Conservation (phyloP, 495 filamentous ascomycete genomes). For the Penicillium canescens region DNA sequence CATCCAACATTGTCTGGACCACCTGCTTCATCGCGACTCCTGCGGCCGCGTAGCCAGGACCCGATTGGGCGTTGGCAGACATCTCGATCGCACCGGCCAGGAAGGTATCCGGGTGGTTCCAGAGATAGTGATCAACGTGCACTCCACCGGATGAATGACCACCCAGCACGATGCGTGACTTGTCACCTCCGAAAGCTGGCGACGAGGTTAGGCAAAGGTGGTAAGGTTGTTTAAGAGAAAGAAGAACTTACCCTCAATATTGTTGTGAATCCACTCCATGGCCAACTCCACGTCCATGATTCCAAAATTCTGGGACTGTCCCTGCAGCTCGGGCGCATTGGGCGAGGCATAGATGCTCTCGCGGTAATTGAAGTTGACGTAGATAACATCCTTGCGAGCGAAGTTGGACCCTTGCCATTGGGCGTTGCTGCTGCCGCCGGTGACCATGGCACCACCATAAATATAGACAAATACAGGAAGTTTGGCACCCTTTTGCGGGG, state of each 20-base stretch:
- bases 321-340: slow-evolving; percentile 24
- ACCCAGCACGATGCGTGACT: slow-evolving; percentile 25
- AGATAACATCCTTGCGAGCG: slow-evolving; percentile 30
- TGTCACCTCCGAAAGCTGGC: slow-evolving; percentile 26
- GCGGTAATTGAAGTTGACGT: slow-evolving; percentile 34
- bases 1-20: slow-evolving; percentile 19
- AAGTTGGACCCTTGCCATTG: slow-evolving; percentile 30
- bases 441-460: slow-evolving; percentile 30
- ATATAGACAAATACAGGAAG: slow-evolving; percentile 31
- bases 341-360: slow-evolving; percentile 27
- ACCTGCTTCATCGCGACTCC: slow-evolving; percentile 23
- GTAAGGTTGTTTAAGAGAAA: not conserved
- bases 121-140: slow-evolving; percentile 30
- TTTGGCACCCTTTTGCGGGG: not conserved
- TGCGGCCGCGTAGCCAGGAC: slow-evolving; percentile 16
- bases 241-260: slow-evolving; percentile 19
- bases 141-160: slow-evolving; percentile 28
- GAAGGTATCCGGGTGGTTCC: slow-evolving; percentile 28
- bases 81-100: slow-evolving; percentile 29
- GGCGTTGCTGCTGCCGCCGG: slow-evolving; percentile 23
- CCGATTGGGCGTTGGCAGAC: slow-evolving; percentile 28
- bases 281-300: slow-evolving; percentile 28
- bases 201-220: not conserved
- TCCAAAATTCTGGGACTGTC: slow-evolving; percentile 29
- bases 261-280: slow-evolving; percentile 25